Conservation (phyloP, 2,329 filamentous ascomycete genomes). For the Lecanicillium sp. region DNA sequence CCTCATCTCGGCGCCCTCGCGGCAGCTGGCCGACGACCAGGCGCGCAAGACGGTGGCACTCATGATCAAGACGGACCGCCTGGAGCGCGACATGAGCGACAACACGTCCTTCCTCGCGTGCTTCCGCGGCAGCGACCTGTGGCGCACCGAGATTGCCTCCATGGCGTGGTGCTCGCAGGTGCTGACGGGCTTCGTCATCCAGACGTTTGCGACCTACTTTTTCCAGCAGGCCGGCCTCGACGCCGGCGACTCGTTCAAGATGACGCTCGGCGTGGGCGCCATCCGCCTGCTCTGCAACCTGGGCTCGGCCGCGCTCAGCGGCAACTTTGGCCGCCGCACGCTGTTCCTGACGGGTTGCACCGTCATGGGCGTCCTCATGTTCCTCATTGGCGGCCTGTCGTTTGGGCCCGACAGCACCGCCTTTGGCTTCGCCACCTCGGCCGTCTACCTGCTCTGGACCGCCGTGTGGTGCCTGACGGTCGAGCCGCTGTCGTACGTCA, state of each 20-base stretch:
- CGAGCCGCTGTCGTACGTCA: conserved; percentile 29
- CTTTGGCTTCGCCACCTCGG: conserved; percentile 23
- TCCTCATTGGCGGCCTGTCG: not conserved
- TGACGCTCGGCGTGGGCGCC: conserved; percentile 17
- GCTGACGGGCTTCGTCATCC: conserved; percentile 20
- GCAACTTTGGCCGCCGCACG: conserved; percentile 30
- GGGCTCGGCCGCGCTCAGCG: conserved; percentile 22
- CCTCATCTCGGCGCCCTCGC: conserved; percentile 16
- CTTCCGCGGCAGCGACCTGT: conserved; percentile 33
- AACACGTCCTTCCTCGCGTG: conserved; percentile 34
- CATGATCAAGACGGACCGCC: conserved; percentile 34
- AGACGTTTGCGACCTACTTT: conserved; percentile 19
- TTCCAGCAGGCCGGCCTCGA: conserved; percentile 23
- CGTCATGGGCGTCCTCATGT: conserved; percentile 21
- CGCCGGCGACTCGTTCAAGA: conserved; percentile 16
- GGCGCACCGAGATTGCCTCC: conserved; percentile 28
- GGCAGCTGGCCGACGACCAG: conserved; percentile 18
- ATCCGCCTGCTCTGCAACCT: conserved; percentile 10
- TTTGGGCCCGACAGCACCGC: conserved; percentile 13
- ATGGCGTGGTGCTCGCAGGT: conserved; percentile 24
- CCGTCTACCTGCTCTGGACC: conserved; percentile 30
- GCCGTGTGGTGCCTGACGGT: conserved; percentile 27
- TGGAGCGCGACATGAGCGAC: conserved; percentile 25
- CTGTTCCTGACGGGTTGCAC: conserved; percentile 28
- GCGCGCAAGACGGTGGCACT: conserved; percentile 28